phyloP scores from a whole-genome alignment of 371 early-diverging fungal species.

The Saksenaea vasiformis region DNA sequence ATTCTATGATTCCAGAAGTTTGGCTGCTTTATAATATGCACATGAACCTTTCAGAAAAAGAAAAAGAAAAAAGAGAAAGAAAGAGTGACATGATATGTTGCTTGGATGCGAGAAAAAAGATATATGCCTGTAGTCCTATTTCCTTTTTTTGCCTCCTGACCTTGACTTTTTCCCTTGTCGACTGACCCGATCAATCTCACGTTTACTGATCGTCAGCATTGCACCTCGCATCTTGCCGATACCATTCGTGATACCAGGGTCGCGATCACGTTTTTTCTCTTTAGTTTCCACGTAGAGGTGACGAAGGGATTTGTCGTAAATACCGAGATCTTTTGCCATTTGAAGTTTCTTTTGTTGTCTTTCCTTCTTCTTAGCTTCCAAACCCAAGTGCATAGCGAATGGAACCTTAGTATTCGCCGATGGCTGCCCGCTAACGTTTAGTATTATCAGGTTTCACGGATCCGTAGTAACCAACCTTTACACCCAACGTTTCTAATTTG shows the following conservation, averaged over 20 bases:
- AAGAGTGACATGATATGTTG: too few species aligned
- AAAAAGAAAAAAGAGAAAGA: too few species aligned
- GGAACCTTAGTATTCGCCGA: constrained; percentile 17
- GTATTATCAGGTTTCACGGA: background rate
- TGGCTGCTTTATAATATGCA: too few species aligned
- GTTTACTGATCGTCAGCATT: constrained; percentile 33
- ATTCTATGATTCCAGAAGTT: too few species aligned
- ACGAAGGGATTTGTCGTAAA: constrained; percentile 46
- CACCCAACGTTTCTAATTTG: constrained; percentile 44
- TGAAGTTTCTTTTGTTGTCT: constrained; percentile 38
- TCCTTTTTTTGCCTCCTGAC: constrained; percentile 12
- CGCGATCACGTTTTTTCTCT: constrained; percentile 35
- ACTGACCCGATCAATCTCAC: constrained; percentile 31
- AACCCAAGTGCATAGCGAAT: constrained; percentile 28
- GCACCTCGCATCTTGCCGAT: constrained; percentile 50
- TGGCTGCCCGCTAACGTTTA: background rate
- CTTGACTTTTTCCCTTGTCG: constrained; percentile 29
- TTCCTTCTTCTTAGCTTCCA: constrained; percentile 33
- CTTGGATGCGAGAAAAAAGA: too few species aligned
- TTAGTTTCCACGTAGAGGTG: constrained; percentile 45
- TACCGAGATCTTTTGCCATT: constrained; percentile 47
- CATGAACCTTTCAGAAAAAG: too few species aligned
- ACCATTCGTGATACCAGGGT: constrained; percentile 49
- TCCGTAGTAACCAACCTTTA: constrained; percentile 27
- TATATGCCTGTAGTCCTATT: background rate